Percentiles rank a stretch among this genome's conserved stretches.
Evolutionary conservation across 2,329 filamentous ascomycete genomes (phyloP).

Genomic region (Chaetothyriales sp.): DNA sequence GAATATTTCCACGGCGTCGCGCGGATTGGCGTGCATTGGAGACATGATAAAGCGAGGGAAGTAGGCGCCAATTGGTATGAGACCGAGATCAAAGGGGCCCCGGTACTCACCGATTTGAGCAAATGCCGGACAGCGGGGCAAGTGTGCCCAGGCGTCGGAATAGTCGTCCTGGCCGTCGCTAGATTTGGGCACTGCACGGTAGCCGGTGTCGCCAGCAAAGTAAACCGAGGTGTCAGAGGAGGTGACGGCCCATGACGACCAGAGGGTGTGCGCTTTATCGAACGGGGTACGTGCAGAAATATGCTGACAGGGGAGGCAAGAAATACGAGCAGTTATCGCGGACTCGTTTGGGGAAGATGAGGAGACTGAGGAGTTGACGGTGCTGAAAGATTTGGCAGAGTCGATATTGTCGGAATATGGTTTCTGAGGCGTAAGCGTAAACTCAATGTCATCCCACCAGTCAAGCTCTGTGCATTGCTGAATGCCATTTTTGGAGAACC

Average conservation of each 20-base stretch:
- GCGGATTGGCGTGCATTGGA: constrained; percentile 71
- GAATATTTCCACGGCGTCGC: constrained; percentile 83
- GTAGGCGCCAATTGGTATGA: constrained; percentile 91
- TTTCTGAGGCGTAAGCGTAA: constrained; percentile 42
- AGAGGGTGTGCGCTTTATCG: constrained; percentile 65
- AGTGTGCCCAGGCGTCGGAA: constrained; percentile 47
- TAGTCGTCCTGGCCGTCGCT: constrained; percentile 57
- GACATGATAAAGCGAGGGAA: constrained; percentile 53
- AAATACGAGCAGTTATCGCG: constrained; percentile 56
- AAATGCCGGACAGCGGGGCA: constrained; percentile 69
- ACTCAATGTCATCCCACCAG: constrained; percentile 79
- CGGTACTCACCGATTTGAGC: constrained; percentile 64
- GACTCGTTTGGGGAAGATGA: constrained; percentile 18
- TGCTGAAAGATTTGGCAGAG: constrained; percentile 7
- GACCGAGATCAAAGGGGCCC: constrained; percentile 77
- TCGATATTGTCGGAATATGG: constrained; percentile 8
- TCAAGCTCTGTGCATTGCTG: constrained; percentile 74
- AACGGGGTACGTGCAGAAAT: constrained; percentile 53
- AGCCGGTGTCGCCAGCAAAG: constrained; percentile 58
- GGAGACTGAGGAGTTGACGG: constrained; percentile 20
- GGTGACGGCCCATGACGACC: constrained; percentile 72
- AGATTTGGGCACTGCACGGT: constrained; percentile 59
- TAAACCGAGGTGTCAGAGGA: constrained; percentile 36
- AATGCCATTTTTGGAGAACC: constrained; percentile 63
- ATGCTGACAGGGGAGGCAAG: constrained; percentile 76